phyloP scores from a whole-genome alignment of 1,139 yeast genomes.

The Hansenula sp. region DNA sequence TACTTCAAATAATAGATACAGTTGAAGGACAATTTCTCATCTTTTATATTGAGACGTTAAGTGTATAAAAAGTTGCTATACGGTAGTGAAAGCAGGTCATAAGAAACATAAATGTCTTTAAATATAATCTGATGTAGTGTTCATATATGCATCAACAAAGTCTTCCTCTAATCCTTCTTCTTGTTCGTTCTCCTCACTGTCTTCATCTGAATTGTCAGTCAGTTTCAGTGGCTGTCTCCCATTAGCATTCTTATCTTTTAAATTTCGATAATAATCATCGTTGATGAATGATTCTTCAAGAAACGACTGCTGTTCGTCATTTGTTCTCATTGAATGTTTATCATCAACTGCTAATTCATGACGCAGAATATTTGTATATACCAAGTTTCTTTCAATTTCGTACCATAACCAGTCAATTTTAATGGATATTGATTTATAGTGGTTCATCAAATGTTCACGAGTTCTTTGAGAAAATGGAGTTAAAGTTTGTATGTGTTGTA shows the following conservation, averaged over 20 bases:
- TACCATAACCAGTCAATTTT: slow-evolving; percentile 52
- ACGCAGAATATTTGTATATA: slow-evolving; percentile 35
- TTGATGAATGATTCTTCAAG: slow-evolving; percentile 23
- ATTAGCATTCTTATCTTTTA: neutral
- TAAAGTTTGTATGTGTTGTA: slow-evolving; percentile 35
- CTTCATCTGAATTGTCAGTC: neutral
- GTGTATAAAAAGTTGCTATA: no score
- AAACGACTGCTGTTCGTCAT: slow-evolving; percentile 15
- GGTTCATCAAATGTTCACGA: slow-evolving; percentile 38
- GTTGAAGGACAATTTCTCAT: no score
- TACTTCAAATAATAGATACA: no score
- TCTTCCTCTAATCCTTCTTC: slow-evolving; percentile 2
- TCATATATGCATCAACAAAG: neutral
- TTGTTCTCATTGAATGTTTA: slow-evolving; percentile 2
- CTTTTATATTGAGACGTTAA: no score
- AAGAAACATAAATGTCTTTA: neutral
- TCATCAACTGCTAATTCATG: slow-evolving; percentile 8
- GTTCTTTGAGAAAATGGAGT: slow-evolving; percentile 52
- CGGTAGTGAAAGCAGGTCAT: no score
- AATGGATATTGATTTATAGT: slow-evolving; percentile 42
- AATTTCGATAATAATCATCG: slow-evolving; percentile 8
- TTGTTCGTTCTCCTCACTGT: neutral
- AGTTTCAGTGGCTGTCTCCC: neutral
- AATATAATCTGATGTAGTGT: neutral
- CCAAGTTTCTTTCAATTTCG: slow-evolving; percentile 40